Evolutionary conservation across 1,139 yeast genomes (phyloP), one percentile per base, ranked within the genome.

Genomic region (Kazachstania sp.): DNA sequence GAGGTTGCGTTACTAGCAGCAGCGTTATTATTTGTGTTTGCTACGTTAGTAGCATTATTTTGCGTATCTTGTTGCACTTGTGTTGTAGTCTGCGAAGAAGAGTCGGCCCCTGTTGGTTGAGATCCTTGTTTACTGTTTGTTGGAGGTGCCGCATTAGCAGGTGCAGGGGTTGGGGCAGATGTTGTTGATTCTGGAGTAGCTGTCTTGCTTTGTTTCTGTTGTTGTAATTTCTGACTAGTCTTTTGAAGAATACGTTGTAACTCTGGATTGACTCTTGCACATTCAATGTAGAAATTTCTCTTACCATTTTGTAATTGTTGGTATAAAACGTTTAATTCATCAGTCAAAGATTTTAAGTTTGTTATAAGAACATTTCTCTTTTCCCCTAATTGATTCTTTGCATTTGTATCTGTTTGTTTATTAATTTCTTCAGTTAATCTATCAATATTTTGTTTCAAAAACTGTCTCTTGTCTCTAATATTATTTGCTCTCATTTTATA

Each of bases 221-320:
- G 63, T 8, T 44, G 54, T 38, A 57, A 60, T 46, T 58, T 61
- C 44, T 61, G 66, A 12, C 63, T 53, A 9, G 58, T 50, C 43
- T 54, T 56, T 39, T 64, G 64, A 36, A 64, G 47, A 15, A 61
- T 54, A 44, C 56, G 52, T 44, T 62, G 66, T 45, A 65, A 45
- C 20, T 56, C 59, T 15, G 66, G 61, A 46, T 64, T 64, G 6
- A 57, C 54, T 41, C 63, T 59, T 7, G 67, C 66, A 49, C 65
- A 62, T 45, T 63, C 66, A n/a, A 65, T 54, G 46, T 62, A 64
- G 46, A 64, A 63, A 41, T 54, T 55, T 47, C 57, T 61, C 45
- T 62, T 62, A 19, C 58, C 59, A 43, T 60, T 63, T 45, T 59
- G 59, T 38, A 57, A 58, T 41, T 61, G 63, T 40, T 56, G 58